A percentile compares a stretch with the other conserved stretches of the same genome.
phyloP scores from a whole-genome alignment of 2,329 filamentous ascomycete species.

The Chrysoporthe cubensis region DNA sequence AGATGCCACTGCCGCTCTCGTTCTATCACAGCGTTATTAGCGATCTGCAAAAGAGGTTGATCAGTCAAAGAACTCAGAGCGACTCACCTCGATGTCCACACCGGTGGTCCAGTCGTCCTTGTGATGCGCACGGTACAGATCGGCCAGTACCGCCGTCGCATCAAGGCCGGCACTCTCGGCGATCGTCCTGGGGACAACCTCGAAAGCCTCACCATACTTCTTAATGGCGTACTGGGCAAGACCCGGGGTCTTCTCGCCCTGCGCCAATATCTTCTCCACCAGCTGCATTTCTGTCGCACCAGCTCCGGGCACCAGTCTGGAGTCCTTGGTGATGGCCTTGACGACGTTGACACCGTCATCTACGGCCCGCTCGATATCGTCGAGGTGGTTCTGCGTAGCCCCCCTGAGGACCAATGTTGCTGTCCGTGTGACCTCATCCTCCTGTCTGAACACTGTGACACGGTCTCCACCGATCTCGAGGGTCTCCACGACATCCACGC shows the following conservation, averaged over 20 bases:
- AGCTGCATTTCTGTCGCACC: conserved; percentile 95
- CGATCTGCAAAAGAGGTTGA: not conserved
- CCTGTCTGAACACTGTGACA: conserved; percentile 97
- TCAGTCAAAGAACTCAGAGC: not conserved
- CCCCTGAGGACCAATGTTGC: conserved; percentile 93
- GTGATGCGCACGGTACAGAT: conserved; percentile 91
- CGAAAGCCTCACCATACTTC: conserved; percentile 96
- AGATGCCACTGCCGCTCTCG: conserved; percentile 75
- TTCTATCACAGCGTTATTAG: conserved; percentile 54
- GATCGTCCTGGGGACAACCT: conserved; percentile 91
- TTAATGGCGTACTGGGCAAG: conserved; percentile 95
- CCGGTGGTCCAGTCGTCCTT: conserved; percentile 88
- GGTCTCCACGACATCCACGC: conserved; percentile 92
- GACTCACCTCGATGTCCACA: conserved; percentile 81
- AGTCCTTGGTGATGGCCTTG: conserved; percentile 95
- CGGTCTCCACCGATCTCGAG: conserved; percentile 97
- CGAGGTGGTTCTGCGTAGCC: conserved; percentile 96
- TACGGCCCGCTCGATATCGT: conserved; percentile 94
- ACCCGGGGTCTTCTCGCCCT: conserved; percentile 90
- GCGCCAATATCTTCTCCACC: conserved; percentile 86
- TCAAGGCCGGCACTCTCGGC: conserved; percentile 95
- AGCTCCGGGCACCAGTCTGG: conserved; percentile 88
- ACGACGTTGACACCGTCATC: conserved; percentile 98
- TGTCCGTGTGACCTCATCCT: conserved; percentile 88
- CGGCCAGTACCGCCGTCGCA: conserved; percentile 93